Evolutionary conservation across 257 asterid species (phyloP).

Genomic region (Ilex aquifolium): DNA sequence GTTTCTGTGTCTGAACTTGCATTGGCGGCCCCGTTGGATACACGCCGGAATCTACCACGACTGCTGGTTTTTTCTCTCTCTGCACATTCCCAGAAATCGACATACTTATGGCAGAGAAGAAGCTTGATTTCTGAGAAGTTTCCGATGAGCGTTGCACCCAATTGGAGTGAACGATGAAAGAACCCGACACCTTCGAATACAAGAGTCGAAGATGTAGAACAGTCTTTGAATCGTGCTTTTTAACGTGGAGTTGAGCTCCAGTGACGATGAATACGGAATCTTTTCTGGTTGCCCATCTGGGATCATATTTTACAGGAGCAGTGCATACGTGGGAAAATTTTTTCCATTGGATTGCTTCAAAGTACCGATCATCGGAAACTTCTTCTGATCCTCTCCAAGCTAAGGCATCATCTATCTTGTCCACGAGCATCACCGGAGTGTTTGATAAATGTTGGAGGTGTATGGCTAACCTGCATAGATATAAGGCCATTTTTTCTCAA

Average conservation of each 20-base stretch:
- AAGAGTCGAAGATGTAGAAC: conserved; percentile 61
- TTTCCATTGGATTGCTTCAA: conserved; percentile 69
- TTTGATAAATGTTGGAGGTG: conserved; percentile 68
- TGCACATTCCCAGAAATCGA: conserved; percentile 29
- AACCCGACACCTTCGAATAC: conserved; percentile 37
- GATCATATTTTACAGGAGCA: conserved; percentile 59
- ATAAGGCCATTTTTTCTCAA: background rate
- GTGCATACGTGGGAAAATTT: conserved; percentile 75
- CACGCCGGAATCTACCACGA: conserved; percentile 67
- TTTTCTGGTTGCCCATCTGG: conserved; percentile 32
- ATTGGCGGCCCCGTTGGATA: conserved; percentile 77
- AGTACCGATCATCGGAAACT: conserved; percentile 34
- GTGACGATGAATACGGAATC: conserved; percentile 61
- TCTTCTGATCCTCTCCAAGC: conserved; percentile 63
- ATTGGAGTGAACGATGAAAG: conserved; percentile 45
- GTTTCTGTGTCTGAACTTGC: conserved; percentile 40
- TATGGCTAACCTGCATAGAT: conserved; percentile 47
- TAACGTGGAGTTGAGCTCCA: conserved; percentile 73
- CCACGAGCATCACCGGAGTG: conserved; percentile 49
- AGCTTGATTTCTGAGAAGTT: conserved; percentile 34
- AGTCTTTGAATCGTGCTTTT: conserved; percentile 27
- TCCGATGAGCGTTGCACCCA: conserved; percentile 62
- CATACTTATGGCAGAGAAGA: conserved; percentile 58
- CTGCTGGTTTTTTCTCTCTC: conserved; percentile 33
- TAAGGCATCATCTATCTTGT: conserved; percentile 16